Evolutionary conservation across 352 stramenopile species (phyloP).

Genomic region (Pythium dissimile): DNA sequence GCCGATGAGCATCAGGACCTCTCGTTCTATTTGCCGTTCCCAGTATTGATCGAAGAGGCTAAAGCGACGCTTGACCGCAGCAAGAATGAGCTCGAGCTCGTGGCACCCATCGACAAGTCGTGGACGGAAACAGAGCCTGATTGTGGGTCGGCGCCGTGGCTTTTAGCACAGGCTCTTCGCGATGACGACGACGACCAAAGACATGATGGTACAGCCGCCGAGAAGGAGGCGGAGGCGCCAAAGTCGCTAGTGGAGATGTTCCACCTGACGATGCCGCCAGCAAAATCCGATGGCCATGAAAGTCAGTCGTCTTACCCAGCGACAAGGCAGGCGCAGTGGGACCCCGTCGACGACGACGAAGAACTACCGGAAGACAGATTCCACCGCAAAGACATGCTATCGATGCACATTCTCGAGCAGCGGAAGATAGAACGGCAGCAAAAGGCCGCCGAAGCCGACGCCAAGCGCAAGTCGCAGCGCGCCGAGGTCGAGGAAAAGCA

Average conservation of each 20-base stretch:
- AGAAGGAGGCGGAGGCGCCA: constrained; percentile 15
- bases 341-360: constrained; percentile 71
- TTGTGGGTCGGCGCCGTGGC: constrained; percentile 60
- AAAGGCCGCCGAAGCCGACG: constrained; percentile 55
- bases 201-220: neutral
- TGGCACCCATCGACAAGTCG: constrained; percentile 42
- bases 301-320: too few species aligned
- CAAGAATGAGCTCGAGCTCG: constrained; percentile 37
- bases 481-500: constrained; percentile 54
- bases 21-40: constrained; percentile 64
- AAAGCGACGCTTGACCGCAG: constrained; percentile 32
- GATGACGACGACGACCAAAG: constrained; percentile 20
- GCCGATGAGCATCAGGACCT: constrained; percentile 44
- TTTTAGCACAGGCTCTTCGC: constrained; percentile 50
- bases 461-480: constrained; percentile 40
- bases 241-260: constrained; percentile 73
- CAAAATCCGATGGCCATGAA: neutral
- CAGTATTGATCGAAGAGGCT: constrained; percentile 33
- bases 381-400: constrained; percentile 82
- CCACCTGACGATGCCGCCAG: constrained; percentile 33
- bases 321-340: constrained; percentile 24
- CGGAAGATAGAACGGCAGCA: constrained; percentile 50
- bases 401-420: constrained; percentile 84
- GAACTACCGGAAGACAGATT: constrained; percentile 78
- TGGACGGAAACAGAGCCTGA: constrained; percentile 45